phyloP scores from a whole-genome alignment of 345 rosid genomes.

The Nasturtium officinale region DNA sequence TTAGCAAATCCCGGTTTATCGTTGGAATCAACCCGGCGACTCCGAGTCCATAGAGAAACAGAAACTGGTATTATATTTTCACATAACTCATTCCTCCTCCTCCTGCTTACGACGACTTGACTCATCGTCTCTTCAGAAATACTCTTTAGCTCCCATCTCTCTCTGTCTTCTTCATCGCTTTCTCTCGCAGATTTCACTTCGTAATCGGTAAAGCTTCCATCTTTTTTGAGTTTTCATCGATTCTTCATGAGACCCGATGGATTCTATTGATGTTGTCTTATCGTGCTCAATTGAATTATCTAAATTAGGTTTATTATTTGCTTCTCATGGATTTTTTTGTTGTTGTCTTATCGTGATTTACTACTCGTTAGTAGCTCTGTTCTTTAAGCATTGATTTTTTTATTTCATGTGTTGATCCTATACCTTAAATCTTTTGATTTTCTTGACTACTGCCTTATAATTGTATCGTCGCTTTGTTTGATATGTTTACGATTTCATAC shows the following conservation, averaged over 20 bases:
- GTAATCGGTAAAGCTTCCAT: conserved; percentile 1
- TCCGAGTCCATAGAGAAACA: conserved; percentile 10
- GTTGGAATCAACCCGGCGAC: conserved; percentile 21
- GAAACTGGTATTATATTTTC: neutral
- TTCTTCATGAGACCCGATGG: neutral
- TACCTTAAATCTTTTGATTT: neutral
- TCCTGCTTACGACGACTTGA: conserved; percentile 13
- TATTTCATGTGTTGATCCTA: neutral
- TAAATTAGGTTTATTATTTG: neutral
- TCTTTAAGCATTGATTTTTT: neutral
- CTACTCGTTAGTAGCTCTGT: neutral
- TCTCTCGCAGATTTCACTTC: neutral
- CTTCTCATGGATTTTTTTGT: conserved; percentile 6
- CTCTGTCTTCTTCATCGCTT: conserved; percentile 19
- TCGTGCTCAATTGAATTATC: neutral
- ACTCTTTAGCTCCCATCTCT: neutral
- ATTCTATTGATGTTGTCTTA: no score
- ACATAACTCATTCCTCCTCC: neutral
- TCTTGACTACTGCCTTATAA: neutral
- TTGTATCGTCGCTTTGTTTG: neutral
- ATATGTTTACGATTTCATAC: neutral
- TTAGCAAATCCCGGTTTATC: neutral
- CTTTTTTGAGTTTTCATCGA: neutral
- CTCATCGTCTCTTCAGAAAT: conserved; percentile 16
- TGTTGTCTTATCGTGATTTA: neutral